Evolutionary conservation across 495 filamentous ascomycete species (phyloP), one percentile per base, ranked within the genome.

Genomic region (Penicillium samsonianum): DNA sequence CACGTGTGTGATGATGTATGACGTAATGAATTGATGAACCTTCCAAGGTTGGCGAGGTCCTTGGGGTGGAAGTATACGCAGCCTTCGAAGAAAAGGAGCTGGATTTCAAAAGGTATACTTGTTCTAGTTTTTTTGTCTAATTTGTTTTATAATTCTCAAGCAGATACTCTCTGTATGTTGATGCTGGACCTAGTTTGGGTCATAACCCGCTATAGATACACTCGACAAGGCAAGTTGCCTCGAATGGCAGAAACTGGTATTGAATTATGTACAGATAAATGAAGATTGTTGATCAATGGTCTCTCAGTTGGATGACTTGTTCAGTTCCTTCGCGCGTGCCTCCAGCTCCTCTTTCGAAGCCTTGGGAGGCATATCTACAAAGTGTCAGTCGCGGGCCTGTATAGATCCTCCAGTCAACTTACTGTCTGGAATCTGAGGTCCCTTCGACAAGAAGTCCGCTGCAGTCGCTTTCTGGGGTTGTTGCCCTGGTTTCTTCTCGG

Each of bases 321-420:
- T 90, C 61, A 91, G 61, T 62, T 84, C 82, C 63, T 84, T 72
- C 43, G 80, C 82, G 67, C 82, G 87, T 5, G 80, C 84, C 58
- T 79, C 74, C 38, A 85, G 80, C 62, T 91, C 87, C 65, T 89
- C 86, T 66, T 83, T 85, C n/a, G 86, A 78, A 20, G 76, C 80
- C 63, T 80, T 82, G 47, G 81, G 75, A 25, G 78, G 79, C 70
- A 86, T 73, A 20, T 84, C 78, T 77, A 66, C 23, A 47, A 8
- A 52, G 10, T 17, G 45, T 47, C 50, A 48, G 47, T 60, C 4
- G 61, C 43, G n/a, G 10, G 10, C 37, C 14, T 30, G 16, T 44
- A 12, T 38, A 43, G 46, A 2, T 25, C n/a, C 50, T 28, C 30
- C 30, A n/a, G 16, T 46, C 19, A 3, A 61, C 77, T 55, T 44